These are phyloP conservation scores for Saccharomycodes ludwigii DNA, from an alignment of 805 yeast genomes.

Conservation along the genomic window DNA sequence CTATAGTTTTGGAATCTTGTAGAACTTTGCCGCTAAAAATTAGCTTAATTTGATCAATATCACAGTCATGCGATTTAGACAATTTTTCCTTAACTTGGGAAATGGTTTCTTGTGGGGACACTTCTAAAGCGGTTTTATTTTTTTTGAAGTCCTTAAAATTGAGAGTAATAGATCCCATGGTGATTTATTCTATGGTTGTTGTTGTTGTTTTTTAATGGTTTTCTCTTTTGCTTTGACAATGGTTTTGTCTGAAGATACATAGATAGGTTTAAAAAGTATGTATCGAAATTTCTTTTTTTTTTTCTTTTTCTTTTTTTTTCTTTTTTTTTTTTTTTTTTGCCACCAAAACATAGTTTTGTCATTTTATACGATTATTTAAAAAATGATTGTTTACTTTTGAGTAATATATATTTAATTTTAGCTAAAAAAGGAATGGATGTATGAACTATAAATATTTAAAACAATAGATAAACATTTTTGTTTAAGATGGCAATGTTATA, in stretches of 20 bases:
- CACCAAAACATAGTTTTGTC: conserved; percentile 2
- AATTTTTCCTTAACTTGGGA: conserved; percentile 60
- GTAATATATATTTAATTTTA: no score
- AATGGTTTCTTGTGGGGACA: conserved; percentile 58
- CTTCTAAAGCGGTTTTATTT: conserved; percentile 70
- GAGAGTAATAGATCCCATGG: conserved; percentile 24
- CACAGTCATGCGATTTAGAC: conserved; percentile 57
- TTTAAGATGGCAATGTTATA: no score
- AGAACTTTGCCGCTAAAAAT: conserved; percentile 89
- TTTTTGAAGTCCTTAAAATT: conserved; percentile 88
- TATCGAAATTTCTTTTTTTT: neutral
- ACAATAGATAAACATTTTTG: no score
- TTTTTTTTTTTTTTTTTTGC: conserved; percentile 1
- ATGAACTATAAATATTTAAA: no score
- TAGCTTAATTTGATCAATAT: conserved; percentile 64
- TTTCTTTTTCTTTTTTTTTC: neutral
- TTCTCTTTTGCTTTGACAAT: neutral
- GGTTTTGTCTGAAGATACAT: neutral
- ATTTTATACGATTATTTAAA: no score
- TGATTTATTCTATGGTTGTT: neutral
- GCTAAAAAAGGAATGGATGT: no score
- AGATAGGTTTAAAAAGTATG: neutral
- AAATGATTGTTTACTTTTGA: no score
- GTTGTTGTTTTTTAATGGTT: neutral
- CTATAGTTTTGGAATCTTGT: conserved; percentile 68